These are phyloP conservation scores for Trametes sp. DNA, from an alignment of 1,284 basidiomycete genomes.

Conservation along the genomic window DNA sequence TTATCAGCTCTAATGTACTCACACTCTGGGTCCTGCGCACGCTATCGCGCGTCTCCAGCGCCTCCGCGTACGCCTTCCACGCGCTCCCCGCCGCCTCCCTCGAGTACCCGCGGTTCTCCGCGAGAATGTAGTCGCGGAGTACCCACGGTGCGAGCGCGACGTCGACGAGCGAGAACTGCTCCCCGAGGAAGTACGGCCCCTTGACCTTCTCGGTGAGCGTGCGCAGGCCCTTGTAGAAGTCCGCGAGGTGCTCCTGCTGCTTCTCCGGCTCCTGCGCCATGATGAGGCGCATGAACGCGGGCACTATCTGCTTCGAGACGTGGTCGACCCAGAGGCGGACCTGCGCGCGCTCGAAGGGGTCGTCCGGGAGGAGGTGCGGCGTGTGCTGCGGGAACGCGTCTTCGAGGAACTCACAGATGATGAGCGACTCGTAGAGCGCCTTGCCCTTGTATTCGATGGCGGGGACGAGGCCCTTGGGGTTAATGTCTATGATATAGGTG, in stretches of 20 bases:
- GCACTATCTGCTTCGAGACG: conserved; percentile 57
- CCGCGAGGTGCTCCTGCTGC: conserved; percentile 52
- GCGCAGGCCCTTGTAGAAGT: conserved; percentile 55
- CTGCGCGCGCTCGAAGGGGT: conserved; percentile 58
- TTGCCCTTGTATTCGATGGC: conserved; percentile 61
- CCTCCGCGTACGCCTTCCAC: conserved; percentile 57
- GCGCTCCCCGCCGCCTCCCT: conserved; percentile 51
- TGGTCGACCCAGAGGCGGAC: conserved; percentile 64
- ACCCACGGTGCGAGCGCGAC: conserved; percentile 68
- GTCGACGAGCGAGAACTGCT: conserved; percentile 65
- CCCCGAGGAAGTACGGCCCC: conserved; percentile 67
- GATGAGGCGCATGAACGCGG: conserved; percentile 59
- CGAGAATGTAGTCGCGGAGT: conserved; percentile 55
- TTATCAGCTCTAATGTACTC: neutral
- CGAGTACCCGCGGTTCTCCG: conserved; percentile 58
- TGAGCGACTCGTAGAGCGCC: conserved; percentile 65
- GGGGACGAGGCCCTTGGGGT: conserved; percentile 74
- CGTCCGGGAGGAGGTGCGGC: conserved; percentile 55
- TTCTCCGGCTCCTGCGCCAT: conserved; percentile 60
- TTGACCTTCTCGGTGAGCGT: conserved; percentile 56
- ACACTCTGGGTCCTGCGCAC: conserved; percentile 60
- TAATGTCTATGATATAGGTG: conserved; percentile 47
- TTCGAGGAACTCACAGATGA: conserved; percentile 65
- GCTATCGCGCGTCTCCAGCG: conserved; percentile 54
- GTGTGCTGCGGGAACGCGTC: conserved; percentile 58